Conservation (phyloP, 768 basidiomycete species). For the Russula lepida region DNA sequence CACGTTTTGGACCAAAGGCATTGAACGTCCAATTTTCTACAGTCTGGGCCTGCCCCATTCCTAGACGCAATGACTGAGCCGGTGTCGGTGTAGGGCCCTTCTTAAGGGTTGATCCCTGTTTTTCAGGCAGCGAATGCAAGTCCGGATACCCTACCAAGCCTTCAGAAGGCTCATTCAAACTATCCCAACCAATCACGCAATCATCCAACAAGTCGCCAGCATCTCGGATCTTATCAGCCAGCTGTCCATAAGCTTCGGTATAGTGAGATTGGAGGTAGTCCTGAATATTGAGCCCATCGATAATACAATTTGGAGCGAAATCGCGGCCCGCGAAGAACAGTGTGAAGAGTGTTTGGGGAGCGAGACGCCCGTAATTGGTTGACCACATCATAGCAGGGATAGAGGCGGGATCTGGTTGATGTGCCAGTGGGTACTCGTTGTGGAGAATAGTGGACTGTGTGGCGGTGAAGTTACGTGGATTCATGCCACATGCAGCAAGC, state of each 20-base stretch:
- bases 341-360: conserved; percentile 84
- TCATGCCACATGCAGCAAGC: conserved; percentile 79
- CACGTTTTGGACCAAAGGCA: conserved; percentile 61
- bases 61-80: conserved; percentile 73
- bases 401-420: conserved; percentile 54
- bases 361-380: conserved; percentile 88
- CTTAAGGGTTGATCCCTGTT: conserved; percentile 66
- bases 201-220: conserved; percentile 72
- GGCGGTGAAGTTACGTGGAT: conserved; percentile 75
- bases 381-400: conserved; percentile 96
- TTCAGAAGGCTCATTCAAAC: conserved; percentile 89
- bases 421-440: conserved; percentile 70
- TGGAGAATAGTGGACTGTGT: conserved; percentile 85
- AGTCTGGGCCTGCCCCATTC: conserved; percentile 77
- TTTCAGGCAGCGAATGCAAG: conserved; percentile 51
- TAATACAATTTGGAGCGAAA: conserved; percentile 84
- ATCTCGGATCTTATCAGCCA: conserved; percentile 70
- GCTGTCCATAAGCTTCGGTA: conserved; percentile 61
- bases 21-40: conserved; percentile 81
- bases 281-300: conserved; percentile 89
- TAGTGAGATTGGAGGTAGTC: conserved; percentile 77
- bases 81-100: conserved; percentile 87
- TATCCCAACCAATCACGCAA: conserved; percentile 95
- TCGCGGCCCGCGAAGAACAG: conserved; percentile 88
- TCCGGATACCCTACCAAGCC: conserved; percentile 70